Evolutionary conservation across 2,329 filamentous ascomycete genomes (phyloP).

Genomic region (Diaporthe citrichinensis): DNA sequence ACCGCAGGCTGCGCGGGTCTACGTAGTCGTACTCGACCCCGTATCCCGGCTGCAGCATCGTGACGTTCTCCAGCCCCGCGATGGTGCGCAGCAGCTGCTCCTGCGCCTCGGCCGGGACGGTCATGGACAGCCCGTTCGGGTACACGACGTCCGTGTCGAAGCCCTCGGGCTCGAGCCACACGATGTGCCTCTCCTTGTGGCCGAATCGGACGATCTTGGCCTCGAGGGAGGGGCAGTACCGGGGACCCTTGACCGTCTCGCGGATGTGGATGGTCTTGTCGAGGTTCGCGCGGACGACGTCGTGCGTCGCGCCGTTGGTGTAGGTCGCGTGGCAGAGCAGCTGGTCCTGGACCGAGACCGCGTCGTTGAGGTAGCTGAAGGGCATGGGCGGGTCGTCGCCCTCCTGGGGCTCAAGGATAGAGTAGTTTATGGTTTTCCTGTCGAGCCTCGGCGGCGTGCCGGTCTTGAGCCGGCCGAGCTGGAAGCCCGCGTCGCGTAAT

Average conservation of each 20-base stretch:
- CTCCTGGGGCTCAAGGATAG: slow-evolving; percentile 76
- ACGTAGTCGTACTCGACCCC: slow-evolving; percentile 99
- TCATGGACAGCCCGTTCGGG: slow-evolving; percentile 98
- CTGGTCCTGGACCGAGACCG: slow-evolving; percentile 84
- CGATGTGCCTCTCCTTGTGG: slow-evolving; percentile 84
- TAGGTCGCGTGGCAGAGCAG: slow-evolving; percentile 89
- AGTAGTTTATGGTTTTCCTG: slow-evolving; percentile 85
- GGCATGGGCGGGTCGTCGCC: slow-evolving; percentile 90
- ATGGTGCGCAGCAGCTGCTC: slow-evolving; percentile 88
- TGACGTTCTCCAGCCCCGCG: slow-evolving; percentile 87
- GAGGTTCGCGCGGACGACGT: slow-evolving; percentile 89
- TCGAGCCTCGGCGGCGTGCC: slow-evolving; percentile 93
- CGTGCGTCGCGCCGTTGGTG: slow-evolving; percentile 87
- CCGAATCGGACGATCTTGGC: slow-evolving; percentile 92
- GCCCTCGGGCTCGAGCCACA: slow-evolving; percentile 98
- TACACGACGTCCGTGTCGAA: slow-evolving; percentile 93
- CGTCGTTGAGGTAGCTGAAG: slow-evolving; percentile 90
- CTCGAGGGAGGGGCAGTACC: slow-evolving; percentile 96
- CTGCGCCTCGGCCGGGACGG: slow-evolving; percentile 89
- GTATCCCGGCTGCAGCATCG: slow-evolving; percentile 95
- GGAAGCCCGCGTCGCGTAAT: slow-evolving; percentile 87
- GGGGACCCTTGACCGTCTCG: slow-evolving; percentile 92
- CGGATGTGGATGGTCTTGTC: slow-evolving; percentile 97
- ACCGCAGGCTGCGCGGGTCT: slow-evolving; percentile 87
- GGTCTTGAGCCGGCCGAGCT: slow-evolving; percentile 91